Conservation (phyloP, 1,284 basidiomycete species). For the Ustilago loliicola region DNA sequence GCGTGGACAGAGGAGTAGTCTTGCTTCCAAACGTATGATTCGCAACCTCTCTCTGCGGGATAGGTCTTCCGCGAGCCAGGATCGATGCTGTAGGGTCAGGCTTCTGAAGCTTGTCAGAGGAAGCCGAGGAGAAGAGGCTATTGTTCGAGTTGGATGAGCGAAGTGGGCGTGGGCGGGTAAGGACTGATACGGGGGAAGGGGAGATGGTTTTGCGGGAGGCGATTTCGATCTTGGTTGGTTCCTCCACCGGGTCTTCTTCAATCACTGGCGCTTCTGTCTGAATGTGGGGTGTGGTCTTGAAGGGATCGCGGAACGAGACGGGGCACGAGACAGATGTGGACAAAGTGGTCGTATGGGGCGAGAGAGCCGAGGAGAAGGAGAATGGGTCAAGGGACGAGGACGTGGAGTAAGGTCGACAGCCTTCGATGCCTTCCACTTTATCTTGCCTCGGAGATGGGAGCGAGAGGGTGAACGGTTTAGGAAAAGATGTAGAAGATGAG, state of each 20-base stretch:
- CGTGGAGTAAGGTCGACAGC: slow-evolving; percentile 21
- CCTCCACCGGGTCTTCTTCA: slow-evolving; percentile 7
- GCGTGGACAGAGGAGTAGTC: neutral
- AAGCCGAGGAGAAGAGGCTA: slow-evolving; percentile 20
- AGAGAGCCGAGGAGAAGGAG: neutral
- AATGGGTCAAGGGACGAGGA: slow-evolving; percentile 11
- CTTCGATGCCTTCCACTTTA: slow-evolving; percentile 6
- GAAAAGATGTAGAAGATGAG: neutral
- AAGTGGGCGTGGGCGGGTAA: slow-evolving; percentile 27
- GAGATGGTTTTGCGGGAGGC: slow-evolving; percentile 17
- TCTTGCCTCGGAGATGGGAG: neutral
- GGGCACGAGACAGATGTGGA: slow-evolving; percentile 25
- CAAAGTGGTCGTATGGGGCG: neutral
- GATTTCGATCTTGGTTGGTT: slow-evolving; percentile 4
- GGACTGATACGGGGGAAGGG: slow-evolving; percentile 5
- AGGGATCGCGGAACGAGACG: neutral
- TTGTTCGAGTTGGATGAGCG: slow-evolving; percentile 5
- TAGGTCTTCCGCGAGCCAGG: slow-evolving; percentile 21
- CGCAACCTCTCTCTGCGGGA: neutral
- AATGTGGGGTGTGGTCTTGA: neutral
- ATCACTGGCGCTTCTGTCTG: neutral
- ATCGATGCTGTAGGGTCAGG: neutral
- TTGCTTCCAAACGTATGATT: slow-evolving; percentile 13
- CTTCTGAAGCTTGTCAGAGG: slow-evolving; percentile 13
- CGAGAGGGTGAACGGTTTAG: neutral